Evolutionary conservation across 306 rosid genomes (phyloP), one percentile per base, ranked within the genome.

Genomic region (Acacia confusa): DNA sequence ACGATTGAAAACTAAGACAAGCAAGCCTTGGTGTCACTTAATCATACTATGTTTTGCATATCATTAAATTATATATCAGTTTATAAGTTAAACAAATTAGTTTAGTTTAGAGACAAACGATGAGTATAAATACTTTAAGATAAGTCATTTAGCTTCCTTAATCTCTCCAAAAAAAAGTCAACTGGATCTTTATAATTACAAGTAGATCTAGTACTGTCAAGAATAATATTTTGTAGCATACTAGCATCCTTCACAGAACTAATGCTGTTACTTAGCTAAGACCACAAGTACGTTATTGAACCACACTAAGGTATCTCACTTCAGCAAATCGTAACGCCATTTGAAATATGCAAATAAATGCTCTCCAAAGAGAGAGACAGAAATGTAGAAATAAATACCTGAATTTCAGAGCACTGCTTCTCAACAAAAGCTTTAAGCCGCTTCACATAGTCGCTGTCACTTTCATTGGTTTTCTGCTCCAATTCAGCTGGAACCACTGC

Each of bases 401-500:
- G 98, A 67, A 95, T 92, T 86, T 95, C 99, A 48, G 91, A 87
- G 91, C 93, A 90, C 78, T 93, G 99, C 88, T 92, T 89, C 85
- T 95, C 98, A 75, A 92, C 87, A 88, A 95, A 95, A 63, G 81
- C 84, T 84, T 92, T 90, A 79, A 95, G 91, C 87, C 99, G 89
- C 90, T 92, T 92, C 63, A 91, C 77, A 77, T 95, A 95, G 82
- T 92, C 97, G 12, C 84, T 81, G 63, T 93, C 98, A 86, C 84
- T 84, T 88, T 95, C 99, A 67, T 91, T 89, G 12, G 87, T 86
- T 81, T 83, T 91, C 88, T 90, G 97, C 75, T 93, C 99, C 88
- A 95, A 72, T 55, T 95, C 98, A 40, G 94, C 98, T 9, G 99
- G 99, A 72, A 93, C 97, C 77, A 91, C 93, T n/a, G 94, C 92